phyloP scores from a whole-genome alignment of 805 yeast genomes.

The Ogataea trehaloabstinens region DNA sequence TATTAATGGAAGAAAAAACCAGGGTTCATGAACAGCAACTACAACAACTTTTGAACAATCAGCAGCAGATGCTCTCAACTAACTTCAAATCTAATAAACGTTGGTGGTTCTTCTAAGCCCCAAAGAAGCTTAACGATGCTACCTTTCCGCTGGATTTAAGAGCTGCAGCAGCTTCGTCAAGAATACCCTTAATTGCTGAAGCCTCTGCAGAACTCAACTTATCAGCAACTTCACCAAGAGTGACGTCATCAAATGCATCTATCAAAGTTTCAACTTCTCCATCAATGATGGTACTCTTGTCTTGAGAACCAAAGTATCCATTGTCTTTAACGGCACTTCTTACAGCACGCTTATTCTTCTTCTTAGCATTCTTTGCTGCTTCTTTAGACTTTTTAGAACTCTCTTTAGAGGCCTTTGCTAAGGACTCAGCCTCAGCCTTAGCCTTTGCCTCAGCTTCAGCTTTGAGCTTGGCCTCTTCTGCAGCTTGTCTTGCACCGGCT shows the following conservation, averaged over 20 bases:
- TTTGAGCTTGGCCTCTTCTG: conserved; percentile 83
- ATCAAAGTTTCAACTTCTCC: conserved; percentile 77
- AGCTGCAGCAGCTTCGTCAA: conserved; percentile 54
- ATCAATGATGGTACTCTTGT: conserved; percentile 63
- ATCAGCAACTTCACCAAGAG: conserved; percentile 70
- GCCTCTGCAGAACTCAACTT: conserved; percentile 60
- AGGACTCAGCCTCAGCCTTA: conserved; percentile 73
- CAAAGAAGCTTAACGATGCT: conserved; percentile 27
- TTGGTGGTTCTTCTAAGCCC: conserved; percentile 17
- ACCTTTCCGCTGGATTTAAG: conserved; percentile 53
- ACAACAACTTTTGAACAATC: conserved; percentile 28
- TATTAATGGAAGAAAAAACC: conserved; percentile 22
- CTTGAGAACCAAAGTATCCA: conserved; percentile 80
- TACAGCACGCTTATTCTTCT: conserved; percentile 64
- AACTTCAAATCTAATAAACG: conserved; percentile 3
- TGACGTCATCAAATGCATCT: conserved; percentile 76
- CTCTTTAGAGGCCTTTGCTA: conserved; percentile 56
- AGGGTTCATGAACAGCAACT: conserved; percentile 23
- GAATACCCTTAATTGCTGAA: conserved; percentile 55
- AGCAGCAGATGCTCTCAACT: conserved; percentile 10
- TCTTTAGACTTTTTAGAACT: conserved; percentile 82
- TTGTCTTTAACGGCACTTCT: conserved; percentile 82
- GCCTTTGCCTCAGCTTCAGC: conserved; percentile 87
- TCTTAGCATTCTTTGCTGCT: conserved; percentile 95
- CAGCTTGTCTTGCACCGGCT: conserved; percentile 96